phyloP scores from a whole-genome alignment of 2,329 filamentous ascomycete genomes.

The Bipolaris sorokiniana region DNA sequence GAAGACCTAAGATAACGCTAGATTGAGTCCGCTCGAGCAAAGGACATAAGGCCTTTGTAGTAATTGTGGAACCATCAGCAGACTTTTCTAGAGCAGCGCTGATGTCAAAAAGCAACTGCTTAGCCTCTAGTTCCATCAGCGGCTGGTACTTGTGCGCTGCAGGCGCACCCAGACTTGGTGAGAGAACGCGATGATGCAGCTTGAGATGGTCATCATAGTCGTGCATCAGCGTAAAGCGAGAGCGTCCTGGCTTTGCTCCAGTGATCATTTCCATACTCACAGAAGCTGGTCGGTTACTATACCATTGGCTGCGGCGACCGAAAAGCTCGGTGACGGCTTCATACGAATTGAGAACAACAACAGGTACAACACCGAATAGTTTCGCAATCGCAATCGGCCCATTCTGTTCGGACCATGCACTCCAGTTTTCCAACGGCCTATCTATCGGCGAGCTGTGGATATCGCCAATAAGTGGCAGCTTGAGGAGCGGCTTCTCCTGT shows the following conservation, averaged over 20 bases:
- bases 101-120: slow-evolving; percentile 18
- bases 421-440: slow-evolving; percentile 15
- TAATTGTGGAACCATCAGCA: slow-evolving; percentile 5
- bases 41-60: slow-evolving; percentile 13
- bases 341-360: slow-evolving; percentile 18
- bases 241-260: slow-evolving; percentile 13
- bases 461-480: slow-evolving; percentile 17
- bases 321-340: slow-evolving; percentile 19
- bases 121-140: slow-evolving; percentile 16
- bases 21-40: slow-evolving; percentile 17
- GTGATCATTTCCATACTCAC: slow-evolving; percentile 23
- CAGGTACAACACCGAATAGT: slow-evolving; percentile 16
- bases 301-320: slow-evolving; percentile 19
- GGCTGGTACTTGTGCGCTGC: slow-evolving; percentile 12
- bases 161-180: slow-evolving; percentile 17
- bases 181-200: slow-evolving; percentile 16
- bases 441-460: slow-evolving; percentile 15
- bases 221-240: slow-evolving; percentile 18
- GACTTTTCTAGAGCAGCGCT: slow-evolving; percentile 1
- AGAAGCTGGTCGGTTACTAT: slow-evolving; percentile 16
- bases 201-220: slow-evolving; percentile 19
- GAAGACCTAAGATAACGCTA: slow-evolving; percentile 18
- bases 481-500: slow-evolving; percentile 9
- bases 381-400: slow-evolving; percentile 11
- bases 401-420: slow-evolving; percentile 14